A percentile compares a stretch with the other conserved stretches of the same genome.
These are phyloP conservation scores for Aspergillaceae sp. DNA, from an alignment of 2,329 filamentous ascomycete genomes.

Conservation along the genomic window DNA sequence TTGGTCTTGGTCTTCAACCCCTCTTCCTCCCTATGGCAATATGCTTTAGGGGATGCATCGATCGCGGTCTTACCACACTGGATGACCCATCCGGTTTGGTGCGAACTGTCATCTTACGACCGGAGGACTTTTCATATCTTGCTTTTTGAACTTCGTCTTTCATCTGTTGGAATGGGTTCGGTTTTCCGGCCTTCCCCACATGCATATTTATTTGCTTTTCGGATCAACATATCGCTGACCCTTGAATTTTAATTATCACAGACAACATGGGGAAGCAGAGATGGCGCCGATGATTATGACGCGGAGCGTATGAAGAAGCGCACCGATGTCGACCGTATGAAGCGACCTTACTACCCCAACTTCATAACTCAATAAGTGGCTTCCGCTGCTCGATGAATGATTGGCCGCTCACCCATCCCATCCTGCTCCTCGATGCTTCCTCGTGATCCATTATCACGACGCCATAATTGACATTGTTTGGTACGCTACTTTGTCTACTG, in stretches of 20 bases:
- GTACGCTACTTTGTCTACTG: background rate
- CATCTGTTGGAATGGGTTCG: too few species aligned
- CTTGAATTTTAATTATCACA: slow-evolving; percentile 31
- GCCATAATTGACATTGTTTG: background rate
- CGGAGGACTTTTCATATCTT: too few species aligned
- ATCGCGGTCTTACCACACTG: too few species aligned
- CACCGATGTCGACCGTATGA: slow-evolving; percentile 27
- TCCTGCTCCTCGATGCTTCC: background rate
- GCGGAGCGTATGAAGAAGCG: slow-evolving; percentile 54
- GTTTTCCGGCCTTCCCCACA: too few species aligned
- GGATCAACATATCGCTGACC: slow-evolving; percentile 4
- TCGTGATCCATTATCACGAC: background rate
- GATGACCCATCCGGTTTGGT: too few species aligned
- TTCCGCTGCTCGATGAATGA: slow-evolving; percentile 5
- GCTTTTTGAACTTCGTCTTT: too few species aligned
- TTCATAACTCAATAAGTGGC: slow-evolving; percentile 21
- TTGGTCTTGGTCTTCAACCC: background rate
- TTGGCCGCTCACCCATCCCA: slow-evolving; percentile 4
- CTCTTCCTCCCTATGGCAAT: too few species aligned
- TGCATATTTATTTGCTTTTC: background rate
- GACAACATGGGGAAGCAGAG: slow-evolving; percentile 94
- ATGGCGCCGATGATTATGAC: slow-evolving; percentile 81
- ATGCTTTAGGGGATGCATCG: too few species aligned
- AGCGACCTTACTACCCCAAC: slow-evolving; percentile 23
- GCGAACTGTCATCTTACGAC: too few species aligned